These are phyloP conservation scores for Cyberlindnera lachancei DNA, from an alignment of 805 yeast species.

Conservation along the genomic window DNA sequence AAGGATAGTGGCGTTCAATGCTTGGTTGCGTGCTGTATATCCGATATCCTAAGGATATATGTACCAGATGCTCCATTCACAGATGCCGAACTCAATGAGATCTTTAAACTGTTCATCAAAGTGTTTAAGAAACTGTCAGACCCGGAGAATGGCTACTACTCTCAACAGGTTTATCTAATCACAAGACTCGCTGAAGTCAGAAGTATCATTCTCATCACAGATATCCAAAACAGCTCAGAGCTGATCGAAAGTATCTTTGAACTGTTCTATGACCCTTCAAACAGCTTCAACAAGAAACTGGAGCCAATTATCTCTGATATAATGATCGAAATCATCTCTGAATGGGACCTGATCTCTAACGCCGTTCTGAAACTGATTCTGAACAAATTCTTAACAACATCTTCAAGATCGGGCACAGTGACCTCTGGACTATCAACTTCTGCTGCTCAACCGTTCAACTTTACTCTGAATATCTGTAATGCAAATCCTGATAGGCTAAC, in stretches of 20 bases:
- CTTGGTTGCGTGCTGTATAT: conserved; percentile 60
- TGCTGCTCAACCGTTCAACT: conserved; percentile 46
- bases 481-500: conserved; percentile 67
- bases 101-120: conserved; percentile 58
- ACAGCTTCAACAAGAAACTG: conserved; percentile 42
- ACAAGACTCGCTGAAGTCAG: conserved; percentile 69
- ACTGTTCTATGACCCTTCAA: conserved; percentile 48
- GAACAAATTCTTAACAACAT: conserved; percentile 46
- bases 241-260: conserved; percentile 52
- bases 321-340: conserved; percentile 68
- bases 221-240: conserved; percentile 53
- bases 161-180: conserved; percentile 57
- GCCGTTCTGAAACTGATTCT: conserved; percentile 55
- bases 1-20: conserved; percentile 66
- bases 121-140: conserved; percentile 54
- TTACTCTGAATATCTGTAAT: conserved; percentile 62
- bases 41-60: conserved; percentile 67
- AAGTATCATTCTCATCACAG: conserved; percentile 66
- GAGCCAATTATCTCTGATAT: conserved; percentile 62
- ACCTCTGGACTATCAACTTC: conserved; percentile 13
- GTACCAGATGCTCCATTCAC: conserved; percentile 92
- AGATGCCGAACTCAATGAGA: conserved; percentile 48
- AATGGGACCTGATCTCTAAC: conserved; percentile 56
- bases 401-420: conserved; percentile 8
- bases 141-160: conserved; percentile 49